Conservation (phyloP, 2,329 filamentous ascomycete genomes). For the Chaetomiaceae sp. region DNA sequence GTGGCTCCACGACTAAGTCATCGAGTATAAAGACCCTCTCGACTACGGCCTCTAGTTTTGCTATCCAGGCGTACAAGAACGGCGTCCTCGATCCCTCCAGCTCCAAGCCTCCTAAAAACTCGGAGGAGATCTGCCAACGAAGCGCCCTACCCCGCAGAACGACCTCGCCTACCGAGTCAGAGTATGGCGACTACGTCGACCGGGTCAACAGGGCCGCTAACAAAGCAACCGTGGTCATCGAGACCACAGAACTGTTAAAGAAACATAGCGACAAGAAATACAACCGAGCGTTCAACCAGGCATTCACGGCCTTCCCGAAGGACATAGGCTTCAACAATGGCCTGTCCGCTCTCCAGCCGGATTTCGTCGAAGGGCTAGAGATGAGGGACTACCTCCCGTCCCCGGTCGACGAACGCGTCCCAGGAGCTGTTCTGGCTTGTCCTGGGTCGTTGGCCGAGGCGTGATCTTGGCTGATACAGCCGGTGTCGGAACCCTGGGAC, state of each 20-base stretch:
- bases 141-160: not conserved
- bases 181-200: not conserved
- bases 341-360: constrained; percentile 8
- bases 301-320: constrained; percentile 9
- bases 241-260: not conserved
- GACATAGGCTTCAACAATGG: constrained; percentile 15
- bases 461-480: not conserved
- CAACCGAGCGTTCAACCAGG: not conserved
- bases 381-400: not conserved
- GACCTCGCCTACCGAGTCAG: not conserved
- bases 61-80: not conserved
- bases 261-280: not conserved
- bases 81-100: not conserved
- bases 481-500: not conserved
- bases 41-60: constrained; percentile 1
- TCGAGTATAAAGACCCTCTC: constrained; percentile 8
- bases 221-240: constrained; percentile 2
- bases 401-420: not conserved
- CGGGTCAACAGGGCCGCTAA: not conserved
- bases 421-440: constrained; percentile 6
- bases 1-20: no score
- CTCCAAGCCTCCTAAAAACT: constrained; percentile 1
- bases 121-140: not conserved
- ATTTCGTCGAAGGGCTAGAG: constrained; percentile 8
- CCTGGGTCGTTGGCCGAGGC: not conserved